Evolutionary conservation across 352 stramenopile species (phyloP).

Genomic region (Halophytophthora batemanensis): DNA sequence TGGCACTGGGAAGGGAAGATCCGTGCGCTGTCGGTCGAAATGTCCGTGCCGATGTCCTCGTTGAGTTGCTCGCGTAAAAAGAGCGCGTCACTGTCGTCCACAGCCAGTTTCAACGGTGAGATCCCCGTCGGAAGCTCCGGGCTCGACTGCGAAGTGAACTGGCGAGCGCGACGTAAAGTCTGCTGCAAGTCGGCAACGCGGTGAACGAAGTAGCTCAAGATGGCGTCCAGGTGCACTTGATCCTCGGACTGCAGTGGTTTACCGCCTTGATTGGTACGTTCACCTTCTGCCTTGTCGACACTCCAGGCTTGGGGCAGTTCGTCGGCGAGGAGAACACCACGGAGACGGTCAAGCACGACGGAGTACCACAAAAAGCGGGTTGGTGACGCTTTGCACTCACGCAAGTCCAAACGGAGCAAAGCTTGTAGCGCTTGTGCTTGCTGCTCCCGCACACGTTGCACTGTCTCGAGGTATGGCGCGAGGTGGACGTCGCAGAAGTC

Average conservation of each 20-base stretch:
- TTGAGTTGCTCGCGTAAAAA: constrained; percentile 29
- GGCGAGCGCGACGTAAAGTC: constrained; percentile 9
- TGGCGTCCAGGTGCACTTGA: constrained; percentile 2
- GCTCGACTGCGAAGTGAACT: constrained; percentile 2
- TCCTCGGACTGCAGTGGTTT: not conserved
- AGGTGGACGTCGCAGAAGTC: constrained; percentile 13
- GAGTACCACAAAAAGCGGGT: constrained; percentile 28
- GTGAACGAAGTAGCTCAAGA: constrained; percentile 30
- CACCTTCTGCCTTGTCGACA: too few relatives aligned
- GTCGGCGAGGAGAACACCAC: constrained; percentile 28
- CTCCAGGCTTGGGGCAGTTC: constrained; percentile 2
- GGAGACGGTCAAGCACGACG: constrained; percentile 40
- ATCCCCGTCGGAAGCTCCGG: constrained; percentile 34
- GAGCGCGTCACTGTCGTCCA: constrained; percentile 30
- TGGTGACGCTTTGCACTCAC: constrained; percentile 2
- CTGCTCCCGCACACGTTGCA: constrained; percentile 1
- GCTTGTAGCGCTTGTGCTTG: constrained; percentile 5
- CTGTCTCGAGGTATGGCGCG: constrained; percentile 11
- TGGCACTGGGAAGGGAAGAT: constrained; percentile 33
- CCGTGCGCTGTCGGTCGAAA: constrained; percentile 38
- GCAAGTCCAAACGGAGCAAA: constrained; percentile 2
- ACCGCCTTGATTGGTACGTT: not conserved
- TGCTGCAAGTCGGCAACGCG: constrained; percentile 28
- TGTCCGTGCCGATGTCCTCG: constrained; percentile 28
- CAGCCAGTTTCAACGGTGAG: constrained; percentile 33